Percentiles rank a stretch among this genome's conserved stretches.
Conservation (phyloP, 2,329 filamentous ascomycete genomes). For the Sarocladium brachiariae region DNA sequence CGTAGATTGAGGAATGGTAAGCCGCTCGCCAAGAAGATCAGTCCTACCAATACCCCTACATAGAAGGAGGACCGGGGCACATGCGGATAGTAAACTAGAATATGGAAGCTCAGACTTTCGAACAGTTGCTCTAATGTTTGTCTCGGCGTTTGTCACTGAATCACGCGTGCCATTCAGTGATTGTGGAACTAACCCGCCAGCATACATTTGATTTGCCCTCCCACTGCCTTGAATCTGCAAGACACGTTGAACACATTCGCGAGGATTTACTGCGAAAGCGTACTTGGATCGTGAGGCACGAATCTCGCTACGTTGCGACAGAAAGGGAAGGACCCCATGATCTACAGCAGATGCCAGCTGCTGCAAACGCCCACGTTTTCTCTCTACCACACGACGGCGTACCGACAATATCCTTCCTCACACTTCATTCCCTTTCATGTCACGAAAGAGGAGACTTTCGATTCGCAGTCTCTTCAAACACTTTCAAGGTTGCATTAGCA, state of each 20-base stretch:
- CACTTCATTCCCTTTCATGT: not conserved
- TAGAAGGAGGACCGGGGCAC: not conserved
- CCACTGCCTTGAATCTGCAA: too few species aligned
- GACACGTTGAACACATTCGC: too few species aligned
- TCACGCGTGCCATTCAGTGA: not conserved
- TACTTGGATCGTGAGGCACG: not conserved
- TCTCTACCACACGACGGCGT: too few species aligned
- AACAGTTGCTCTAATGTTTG: not conserved
- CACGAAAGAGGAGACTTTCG: too few species aligned
- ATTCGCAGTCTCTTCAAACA: too few species aligned
- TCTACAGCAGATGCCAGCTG: slow-evolving; percentile 5
- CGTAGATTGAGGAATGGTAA: slow-evolving; percentile 30
- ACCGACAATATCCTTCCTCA: too few species aligned
- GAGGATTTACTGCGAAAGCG: too few species aligned
- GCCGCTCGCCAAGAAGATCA: too few species aligned
- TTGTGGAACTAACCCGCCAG: too few species aligned
- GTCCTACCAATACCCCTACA: too few species aligned
- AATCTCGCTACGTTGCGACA: not conserved
- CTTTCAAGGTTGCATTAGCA: too few species aligned
- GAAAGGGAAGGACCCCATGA: not conserved
- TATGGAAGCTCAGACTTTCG: not conserved
- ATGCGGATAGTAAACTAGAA: not conserved
- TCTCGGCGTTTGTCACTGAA: not conserved
- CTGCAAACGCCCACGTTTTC: not conserved
- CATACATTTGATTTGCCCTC: too few species aligned